phyloP scores from a whole-genome alignment of 2,329 filamentous ascomycete species.

The Ophiostoma sp. region DNA sequence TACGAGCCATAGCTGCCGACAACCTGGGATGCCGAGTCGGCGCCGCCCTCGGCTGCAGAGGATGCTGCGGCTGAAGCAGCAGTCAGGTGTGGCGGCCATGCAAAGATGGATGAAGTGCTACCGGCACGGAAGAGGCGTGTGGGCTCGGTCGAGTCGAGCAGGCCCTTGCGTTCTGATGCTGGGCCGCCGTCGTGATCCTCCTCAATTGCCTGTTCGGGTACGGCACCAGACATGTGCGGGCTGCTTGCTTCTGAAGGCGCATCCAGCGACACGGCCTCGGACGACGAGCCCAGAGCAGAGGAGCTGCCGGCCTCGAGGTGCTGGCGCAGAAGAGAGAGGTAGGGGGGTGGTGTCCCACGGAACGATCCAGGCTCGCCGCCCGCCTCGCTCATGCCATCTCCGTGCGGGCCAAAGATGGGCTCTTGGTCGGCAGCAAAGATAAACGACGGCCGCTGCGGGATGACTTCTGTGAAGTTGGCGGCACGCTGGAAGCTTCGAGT shows the following conservation, averaged over 20 bases:
- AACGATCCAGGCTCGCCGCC: constrained; percentile 35
- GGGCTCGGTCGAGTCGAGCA: constrained; percentile 37
- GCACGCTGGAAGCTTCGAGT: constrained; percentile 88
- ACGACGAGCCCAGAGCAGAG: constrained; percentile 23
- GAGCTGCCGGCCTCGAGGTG: constrained; percentile 42
- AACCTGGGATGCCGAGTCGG: constrained; percentile 17
- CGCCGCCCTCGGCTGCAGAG: constrained; percentile 11
- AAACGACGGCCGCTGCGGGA: constrained; percentile 72
- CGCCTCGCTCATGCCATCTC: constrained; percentile 36
- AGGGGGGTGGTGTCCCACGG: constrained; percentile 15
- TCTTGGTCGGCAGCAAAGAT: constrained; percentile 56
- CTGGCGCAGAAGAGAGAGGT: constrained; percentile 47
- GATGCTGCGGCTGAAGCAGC: constrained; percentile 35
- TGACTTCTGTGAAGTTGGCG: constrained; percentile 80
- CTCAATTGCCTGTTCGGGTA: not conserved
- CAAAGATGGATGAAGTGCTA: constrained; percentile 49
- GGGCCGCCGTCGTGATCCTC: constrained; percentile 18
- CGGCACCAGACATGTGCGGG: not conserved
- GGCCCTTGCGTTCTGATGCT: constrained; percentile 41
- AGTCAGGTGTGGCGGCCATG: constrained; percentile 55
- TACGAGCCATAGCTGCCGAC: constrained; percentile 48
- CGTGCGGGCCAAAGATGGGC: constrained; percentile 35
- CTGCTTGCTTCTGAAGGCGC: constrained; percentile 13
- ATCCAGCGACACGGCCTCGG: constrained; percentile 20
- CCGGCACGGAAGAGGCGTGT: constrained; percentile 33